These are phyloP conservation scores for Fusarium nodosum DNA, from an alignment of 2,329 filamentous ascomycete species.

Conservation along the genomic window DNA sequence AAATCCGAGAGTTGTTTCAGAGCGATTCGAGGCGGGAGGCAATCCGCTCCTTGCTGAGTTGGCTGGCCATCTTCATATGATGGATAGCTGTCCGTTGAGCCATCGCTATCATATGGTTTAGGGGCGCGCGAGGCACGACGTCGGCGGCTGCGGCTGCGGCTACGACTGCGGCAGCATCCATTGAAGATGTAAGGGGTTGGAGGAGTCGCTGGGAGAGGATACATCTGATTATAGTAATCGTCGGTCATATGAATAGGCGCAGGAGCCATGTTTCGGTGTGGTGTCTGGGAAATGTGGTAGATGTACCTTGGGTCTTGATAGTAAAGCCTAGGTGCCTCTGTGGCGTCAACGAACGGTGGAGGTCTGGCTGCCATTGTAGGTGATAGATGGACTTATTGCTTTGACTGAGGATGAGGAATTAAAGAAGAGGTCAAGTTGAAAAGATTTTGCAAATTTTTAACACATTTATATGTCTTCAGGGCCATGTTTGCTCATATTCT, in stretches of 20 bases:
- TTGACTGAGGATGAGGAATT: not conserved
- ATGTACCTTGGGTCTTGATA: slow-evolving; percentile 16
- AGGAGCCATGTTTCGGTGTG: slow-evolving; percentile 4
- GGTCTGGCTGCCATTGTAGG: slow-evolving; percentile 27
- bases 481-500: slow-evolving; percentile 4
- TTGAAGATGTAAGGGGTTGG: slow-evolving; percentile 5
- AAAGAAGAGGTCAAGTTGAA: not conserved
- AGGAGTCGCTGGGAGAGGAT: slow-evolving; percentile 8
- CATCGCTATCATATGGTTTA: slow-evolving; percentile 14
- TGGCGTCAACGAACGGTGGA: slow-evolving; percentile 9
- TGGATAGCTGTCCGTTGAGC: slow-evolving; percentile 12
- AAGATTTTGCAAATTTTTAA: not conserved
- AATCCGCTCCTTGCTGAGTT: slow-evolving; percentile 5
- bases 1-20: slow-evolving; percentile 36
- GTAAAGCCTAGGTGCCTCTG: slow-evolving; percentile 8
- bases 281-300: slow-evolving; percentile 12
- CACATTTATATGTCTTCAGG: slow-evolving; percentile 24
- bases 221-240: slow-evolving; percentile 19
- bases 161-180: slow-evolving; percentile 16
- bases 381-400: slow-evolving; percentile 4
- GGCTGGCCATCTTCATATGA: slow-evolving; percentile 10
- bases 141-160: slow-evolving; percentile 10
- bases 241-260: slow-evolving; percentile 8
- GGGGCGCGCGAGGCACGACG: slow-evolving; percentile 21
- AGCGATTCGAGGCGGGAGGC: slow-evolving; percentile 38